Evolutionary conservation across 306 rosid species (phyloP), one percentile per base, ranked within the genome.

Genomic region (Clitoria ternatea): DNA sequence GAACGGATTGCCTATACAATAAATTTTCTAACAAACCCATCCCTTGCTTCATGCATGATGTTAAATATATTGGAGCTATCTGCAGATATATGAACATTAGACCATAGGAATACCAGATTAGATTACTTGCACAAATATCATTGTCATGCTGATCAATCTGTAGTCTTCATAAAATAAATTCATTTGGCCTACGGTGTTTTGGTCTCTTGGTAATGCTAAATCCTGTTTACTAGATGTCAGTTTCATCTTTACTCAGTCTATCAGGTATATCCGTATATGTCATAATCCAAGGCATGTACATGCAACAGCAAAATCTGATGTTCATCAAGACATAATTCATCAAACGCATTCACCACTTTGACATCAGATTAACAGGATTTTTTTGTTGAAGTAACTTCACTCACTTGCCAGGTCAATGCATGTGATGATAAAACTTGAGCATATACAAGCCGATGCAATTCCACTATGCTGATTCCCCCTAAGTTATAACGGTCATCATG

Each of bases 31-130:
- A 55, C 84, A 89, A 81, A 59, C 92, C 86, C 85, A 89, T 83
- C 78, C 98, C 98, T 80, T 90, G 98, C 83, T 90, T 94, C 88
- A 80, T 73, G 88, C 97, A 94, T 1, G 98, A 90, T n/a, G 89
- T 70, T 83, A 90, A 82, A 84, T 94, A 94, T 69, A 94, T 85
- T 50, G 98, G 98, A 87, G 98, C 96, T 79, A 94, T 85, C 98
- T 94, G 88, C 56, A 79, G 75, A 80, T 71, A 74, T 22, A 65
- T 59, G 35, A 77, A 74, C 67, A 77, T 53, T 64, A 42, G 24
- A 75, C 61, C 44, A 40, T 19, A 65, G 47, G 66, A 82, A 82
- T 55, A 69, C 69, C 66, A 70, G 45, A 65, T 40, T 26, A 55
- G n/a, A 73, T 63, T 43, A 61, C 50, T 66, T n/a, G 20, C 40